Evolutionary conservation across 108 stramenopile species (phyloP), one percentile per base, ranked within the genome.

Genomic region (Skeletonema marinoi): DNA sequence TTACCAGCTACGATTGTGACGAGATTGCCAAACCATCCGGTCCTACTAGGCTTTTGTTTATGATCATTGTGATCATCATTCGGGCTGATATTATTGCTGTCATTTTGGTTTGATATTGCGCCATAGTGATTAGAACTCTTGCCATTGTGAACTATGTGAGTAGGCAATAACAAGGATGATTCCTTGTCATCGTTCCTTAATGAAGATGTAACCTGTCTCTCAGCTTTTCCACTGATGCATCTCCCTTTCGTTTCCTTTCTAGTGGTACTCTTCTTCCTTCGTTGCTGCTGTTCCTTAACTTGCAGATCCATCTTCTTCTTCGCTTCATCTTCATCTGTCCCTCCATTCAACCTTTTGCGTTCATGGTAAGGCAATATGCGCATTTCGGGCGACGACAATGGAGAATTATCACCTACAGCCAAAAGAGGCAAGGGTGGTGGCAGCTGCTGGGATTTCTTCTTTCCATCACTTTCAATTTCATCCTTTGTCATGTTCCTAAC

Each of bases 281-380:
- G 9, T 44, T 32, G 31, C 29, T 50, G 41, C 10, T 32, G 39
- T 41, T 10, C 39, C 39, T 41, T 41, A 11, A 41, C 11, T 41
- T 41, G 39, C 39, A 12, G 10, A 41, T 41, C 39, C 39, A 41
- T 12, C 67, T 70, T 70, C 6, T 56, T 70, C 32, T 63, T 64
- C 32, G 60, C 21, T 66, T 66, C 44, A 63, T 33, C 59, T 73
- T 2, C 59, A 46, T 65, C 80, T 35, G 56, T 38, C 19, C 56
- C 30, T 58, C 65, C 68, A 42, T 32, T 39, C 25, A 80, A 48
- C 17, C 69, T 44, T 21, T 80, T 80, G 32, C 80, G 42, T 60
- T 80, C 80, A 36, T 80, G 73, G 48, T 80, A 80, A 6, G 80
- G 80, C 56, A 80, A 38, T 59, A 80, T 74, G 1, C 68, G 68